Conservation (phyloP, 202 grass and related monocot species). For the Saccharum hybrid region DNA sequence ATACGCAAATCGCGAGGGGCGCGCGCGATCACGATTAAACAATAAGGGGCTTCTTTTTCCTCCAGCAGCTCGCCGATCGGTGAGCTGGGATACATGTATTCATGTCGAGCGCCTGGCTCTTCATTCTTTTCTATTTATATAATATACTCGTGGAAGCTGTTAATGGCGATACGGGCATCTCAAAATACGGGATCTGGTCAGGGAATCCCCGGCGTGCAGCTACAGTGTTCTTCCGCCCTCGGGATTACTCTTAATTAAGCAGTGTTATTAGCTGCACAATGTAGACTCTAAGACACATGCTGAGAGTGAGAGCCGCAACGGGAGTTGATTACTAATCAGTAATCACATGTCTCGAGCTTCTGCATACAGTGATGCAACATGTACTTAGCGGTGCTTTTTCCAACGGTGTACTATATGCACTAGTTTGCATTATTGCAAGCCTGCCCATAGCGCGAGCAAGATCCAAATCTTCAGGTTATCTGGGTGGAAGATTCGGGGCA, state of each 20-base stretch:
- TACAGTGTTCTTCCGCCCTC: not conserved
- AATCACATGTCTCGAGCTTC: not conserved
- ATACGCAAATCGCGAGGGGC: not conserved
- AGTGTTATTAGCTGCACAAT: not conserved
- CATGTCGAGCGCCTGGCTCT: not conserved
- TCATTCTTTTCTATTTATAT: not conserved
- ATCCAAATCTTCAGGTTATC: conserved; percentile 51
- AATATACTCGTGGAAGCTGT: too few relatives aligned
- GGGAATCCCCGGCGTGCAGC: not conserved
- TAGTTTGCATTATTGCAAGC: conserved; percentile 44
- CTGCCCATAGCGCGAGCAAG: conserved; percentile 26
- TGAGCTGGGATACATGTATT: conserved; percentile 33
- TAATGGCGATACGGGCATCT: not conserved
- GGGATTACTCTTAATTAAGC: not conserved
- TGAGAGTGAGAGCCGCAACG: not conserved
- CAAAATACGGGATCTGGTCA: conserved; percentile 6
- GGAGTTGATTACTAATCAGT: not conserved
- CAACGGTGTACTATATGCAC: not conserved
- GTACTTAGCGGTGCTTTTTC: not conserved
- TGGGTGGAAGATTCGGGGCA: conserved; percentile 28
- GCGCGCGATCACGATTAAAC: not conserved
- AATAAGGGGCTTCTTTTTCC: not conserved
- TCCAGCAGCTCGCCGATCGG: conserved; percentile 8
- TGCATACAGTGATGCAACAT: not conserved
- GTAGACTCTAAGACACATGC: not conserved